Evolutionary conservation across 306 rosid species (phyloP).

Genomic region (Trichosanthes cucumerina): DNA sequence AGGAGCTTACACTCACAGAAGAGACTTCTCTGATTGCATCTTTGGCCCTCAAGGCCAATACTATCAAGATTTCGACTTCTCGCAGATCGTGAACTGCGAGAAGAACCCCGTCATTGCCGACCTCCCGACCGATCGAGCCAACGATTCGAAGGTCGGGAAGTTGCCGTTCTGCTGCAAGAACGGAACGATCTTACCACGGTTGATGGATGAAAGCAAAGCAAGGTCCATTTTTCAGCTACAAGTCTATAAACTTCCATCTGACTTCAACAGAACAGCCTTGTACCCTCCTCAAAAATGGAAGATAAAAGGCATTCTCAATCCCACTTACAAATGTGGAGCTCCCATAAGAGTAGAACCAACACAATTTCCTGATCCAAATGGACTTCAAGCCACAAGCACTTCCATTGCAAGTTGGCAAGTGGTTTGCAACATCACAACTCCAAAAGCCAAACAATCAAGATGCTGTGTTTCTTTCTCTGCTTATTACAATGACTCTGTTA

Average conservation of each 20-base stretch:
- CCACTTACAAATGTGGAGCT: slow-evolving; percentile 44
- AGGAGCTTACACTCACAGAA: slow-evolving; percentile 56
- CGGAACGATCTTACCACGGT: slow-evolving; percentile 49
- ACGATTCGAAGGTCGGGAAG: slow-evolving; percentile 56
- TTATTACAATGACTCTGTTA: slow-evolving; percentile 53
- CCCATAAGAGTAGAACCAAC: slow-evolving; percentile 54
- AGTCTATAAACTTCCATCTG: slow-evolving; percentile 69
- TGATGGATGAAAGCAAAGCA: slow-evolving; percentile 44
- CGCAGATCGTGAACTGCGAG: slow-evolving; percentile 47
- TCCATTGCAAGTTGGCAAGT: slow-evolving; percentile 79
- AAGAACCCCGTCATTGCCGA: slow-evolving; percentile 54
- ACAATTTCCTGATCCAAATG: slow-evolving; percentile 58
- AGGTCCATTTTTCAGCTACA: slow-evolving; percentile 57
- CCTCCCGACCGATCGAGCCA: slow-evolving; percentile 38
- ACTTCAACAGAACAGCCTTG: slow-evolving; percentile 46
- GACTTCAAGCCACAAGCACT: slow-evolving; percentile 30
- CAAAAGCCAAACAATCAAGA: slow-evolving; percentile 30
- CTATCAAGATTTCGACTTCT: slow-evolving; percentile 56
- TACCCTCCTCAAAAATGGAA: slow-evolving; percentile 68
- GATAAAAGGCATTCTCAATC: slow-evolving; percentile 53
- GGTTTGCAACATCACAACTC: slow-evolving; percentile 58
- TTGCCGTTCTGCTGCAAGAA: slow-evolving; percentile 68
- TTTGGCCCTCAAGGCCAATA: slow-evolving; percentile 42
- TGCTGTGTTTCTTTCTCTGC: slow-evolving; percentile 83
- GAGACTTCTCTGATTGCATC: slow-evolving; percentile 40